These are phyloP conservation scores for Penicillium janthinellum DNA, from an alignment of 2,329 filamentous ascomycete species.

Conservation along the genomic window DNA sequence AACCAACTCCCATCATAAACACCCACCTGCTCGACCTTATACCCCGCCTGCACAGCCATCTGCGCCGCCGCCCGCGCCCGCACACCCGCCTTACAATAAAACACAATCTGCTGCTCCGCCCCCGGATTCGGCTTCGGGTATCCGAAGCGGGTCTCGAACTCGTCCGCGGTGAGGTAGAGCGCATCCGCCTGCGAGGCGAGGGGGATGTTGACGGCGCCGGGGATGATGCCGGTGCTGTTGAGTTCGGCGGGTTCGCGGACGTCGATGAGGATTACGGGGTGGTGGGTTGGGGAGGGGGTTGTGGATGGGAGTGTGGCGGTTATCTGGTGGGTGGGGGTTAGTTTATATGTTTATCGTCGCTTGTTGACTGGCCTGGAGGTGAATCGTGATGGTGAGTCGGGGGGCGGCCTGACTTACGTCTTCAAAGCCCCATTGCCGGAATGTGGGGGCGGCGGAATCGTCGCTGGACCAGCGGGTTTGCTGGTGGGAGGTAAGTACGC, in stretches of 20 bases:
- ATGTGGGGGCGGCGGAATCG: neutral
- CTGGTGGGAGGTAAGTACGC: neutral
- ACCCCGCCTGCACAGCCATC: slow-evolving; percentile 76
- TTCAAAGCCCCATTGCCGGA: slow-evolving; percentile 39
- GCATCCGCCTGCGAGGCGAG: slow-evolving; percentile 75
- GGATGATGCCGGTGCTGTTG: slow-evolving; percentile 62
- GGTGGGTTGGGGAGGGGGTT: slow-evolving; percentile 28
- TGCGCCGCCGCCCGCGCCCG: slow-evolving; percentile 75
- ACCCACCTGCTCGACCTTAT: slow-evolving; percentile 61
- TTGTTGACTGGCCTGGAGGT: too few species aligned
- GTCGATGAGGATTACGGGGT: slow-evolving; percentile 44
- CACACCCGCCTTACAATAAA: slow-evolving; percentile 93
- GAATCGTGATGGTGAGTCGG: neutral
- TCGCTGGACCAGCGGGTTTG: slow-evolving; percentile 29
- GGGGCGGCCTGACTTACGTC: slow-evolving; percentile 31
- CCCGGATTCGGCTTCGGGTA: slow-evolving; percentile 67
- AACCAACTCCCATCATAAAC: slow-evolving; percentile 59
- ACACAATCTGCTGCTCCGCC: slow-evolving; percentile 61
- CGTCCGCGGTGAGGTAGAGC: slow-evolving; percentile 72
- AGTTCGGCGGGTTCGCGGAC: slow-evolving; percentile 53
- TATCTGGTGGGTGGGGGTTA: slow-evolving; percentile 31
- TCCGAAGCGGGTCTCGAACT: slow-evolving; percentile 82
- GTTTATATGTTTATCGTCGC: neutral
- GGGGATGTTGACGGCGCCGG: slow-evolving; percentile 79
- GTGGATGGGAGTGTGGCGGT: slow-evolving; percentile 36